Evolutionary conservation across 164 flowering plant genomes (phyloP), one percentile per base, ranked within the genome.

Genomic region (Annona cherimola): DNA sequence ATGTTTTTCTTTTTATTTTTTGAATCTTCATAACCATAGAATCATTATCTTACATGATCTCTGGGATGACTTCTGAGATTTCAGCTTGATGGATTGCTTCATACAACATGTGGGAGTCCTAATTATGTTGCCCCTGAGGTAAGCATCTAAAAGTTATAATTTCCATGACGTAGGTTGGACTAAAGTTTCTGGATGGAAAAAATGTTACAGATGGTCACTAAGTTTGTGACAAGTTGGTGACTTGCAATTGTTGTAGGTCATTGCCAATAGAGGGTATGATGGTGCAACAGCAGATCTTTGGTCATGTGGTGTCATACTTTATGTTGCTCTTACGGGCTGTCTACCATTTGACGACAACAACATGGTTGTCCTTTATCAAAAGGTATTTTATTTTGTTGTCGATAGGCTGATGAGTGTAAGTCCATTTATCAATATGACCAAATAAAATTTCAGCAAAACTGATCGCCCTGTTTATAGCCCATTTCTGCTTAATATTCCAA

Each of bases 81-180:
- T 64, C 81, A 91, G 97, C 87, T 79, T 72, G 99, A 93, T 60
- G 98, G 99, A 1, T 84, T 95, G 67, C 79, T 93, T 68, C 99
- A 95, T 78, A 95, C 99, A 72, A 90, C 97, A 45, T 95, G 99
- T 69, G 99, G 99, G 77, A 96, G 94, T 76, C 99, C 99, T 12
- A 89, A 93, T 76, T 96, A 96, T 77, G 97, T 96, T 81, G 99
- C 99, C 3, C 99, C 99, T 3, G 99, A 96, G 85, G 83, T 81
- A 60, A 55, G 59, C 18, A 59, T 69, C 14, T 9, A 50, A 45
- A 68, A 61, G n/a, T 67, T 40, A 26, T 46, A 61, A 64, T 50
- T 68, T 63, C 61, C 65, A 2, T 39, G 14, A 1, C 12, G 14
- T 61, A 46, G 42, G 2, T n/a, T 44, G 18, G 41, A 50, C 9